Conservation (phyloP, 2,329 filamentous ascomycete species). For the Xylariaceae sp. region DNA sequence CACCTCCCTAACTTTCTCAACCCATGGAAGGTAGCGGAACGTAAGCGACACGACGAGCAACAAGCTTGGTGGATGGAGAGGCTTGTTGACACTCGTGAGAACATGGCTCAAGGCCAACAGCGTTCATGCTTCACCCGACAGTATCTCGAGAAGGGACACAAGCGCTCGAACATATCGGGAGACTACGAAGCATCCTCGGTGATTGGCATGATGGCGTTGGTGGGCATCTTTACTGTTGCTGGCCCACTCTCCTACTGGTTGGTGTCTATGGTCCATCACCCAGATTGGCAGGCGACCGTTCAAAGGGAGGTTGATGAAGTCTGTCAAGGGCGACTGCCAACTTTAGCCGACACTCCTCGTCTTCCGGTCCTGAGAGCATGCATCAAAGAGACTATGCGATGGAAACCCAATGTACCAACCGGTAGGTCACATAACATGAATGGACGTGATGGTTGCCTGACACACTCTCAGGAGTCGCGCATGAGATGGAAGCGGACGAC, state of each 20-base stretch:
- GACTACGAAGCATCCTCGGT: slow-evolving; percentile 29
- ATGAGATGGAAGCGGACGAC: slow-evolving; percentile 47
- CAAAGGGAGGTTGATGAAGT: slow-evolving; percentile 41
- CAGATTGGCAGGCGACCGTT: slow-evolving; percentile 40
- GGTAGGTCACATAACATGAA: slow-evolving; percentile 15
- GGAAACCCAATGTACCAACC: slow-evolving; percentile 43
- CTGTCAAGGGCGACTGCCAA: slow-evolving; percentile 37
- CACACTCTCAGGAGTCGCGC: slow-evolving; percentile 37
- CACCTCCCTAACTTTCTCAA: slow-evolving; percentile 45
- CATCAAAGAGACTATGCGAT: slow-evolving; percentile 41
- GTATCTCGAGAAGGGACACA: slow-evolving; percentile 34
- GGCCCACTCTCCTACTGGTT: slow-evolving; percentile 33
- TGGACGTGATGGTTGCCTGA: slow-evolving; percentile 5
- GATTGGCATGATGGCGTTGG: slow-evolving; percentile 33
- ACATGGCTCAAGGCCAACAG: slow-evolving; percentile 36
- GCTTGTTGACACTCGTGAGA: slow-evolving; percentile 32
- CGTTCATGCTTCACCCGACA: slow-evolving; percentile 37
- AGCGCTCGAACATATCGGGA: slow-evolving; percentile 24
- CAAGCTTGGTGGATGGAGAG: slow-evolving; percentile 48
- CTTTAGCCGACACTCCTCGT: slow-evolving; percentile 37
- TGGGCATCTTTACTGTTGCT: slow-evolving; percentile 33
- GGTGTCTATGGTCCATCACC: slow-evolving; percentile 43
- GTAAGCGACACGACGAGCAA: slow-evolving; percentile 48
- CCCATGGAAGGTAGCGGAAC: slow-evolving; percentile 50
- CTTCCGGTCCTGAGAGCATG: slow-evolving; percentile 41